Evolutionary conservation across 371 early-diverging fungal genomes (phyloP), one percentile per base, ranked within the genome.

Genomic region (Funneliformis caledonium): DNA sequence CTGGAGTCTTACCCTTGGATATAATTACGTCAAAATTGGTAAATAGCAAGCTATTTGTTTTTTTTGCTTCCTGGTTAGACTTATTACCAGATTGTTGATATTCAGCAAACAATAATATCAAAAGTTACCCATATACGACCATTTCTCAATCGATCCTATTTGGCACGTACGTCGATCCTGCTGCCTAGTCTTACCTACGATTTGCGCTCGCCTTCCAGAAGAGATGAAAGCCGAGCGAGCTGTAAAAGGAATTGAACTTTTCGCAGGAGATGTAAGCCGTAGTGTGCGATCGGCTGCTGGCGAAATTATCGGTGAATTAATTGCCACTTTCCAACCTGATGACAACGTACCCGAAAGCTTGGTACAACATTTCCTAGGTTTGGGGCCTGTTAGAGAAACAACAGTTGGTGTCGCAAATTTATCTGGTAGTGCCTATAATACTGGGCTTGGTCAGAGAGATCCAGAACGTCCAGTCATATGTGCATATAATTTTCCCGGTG

Each of bases 111-210:
- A 59, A 61, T 59, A 42, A 76, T 76, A 61, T 76, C 64, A 76
- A 19, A 62, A 89, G 89, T 81, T 89, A 22, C 90, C 90, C 12
- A 74, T 90, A 19, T 90, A 87, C 77, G 80, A 78, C 31, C 82
- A 82, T 43, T 87, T 88, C 82, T 82, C 88, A n/a, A 83, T 84
- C 48, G 90, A 90, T 77, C 84, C 86, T 43, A 88, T 90, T 65
- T 90, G 90, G 90, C 90, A 90, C 80, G 89, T 88, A 37, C 86
- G 90, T 47, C 83, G 87, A 59, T 88, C 90, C 19, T 88, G 89
- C 80, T 86, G 87, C 14, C 65, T 88, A 11, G 83, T 87, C 1
- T 78, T 90, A 8, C 88, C 89, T 9, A 76, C 84, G 22, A 43
- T 90, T 12, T 88, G 90, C 65, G 84, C 86, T 60, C 86, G 86